Conservation (phyloP, 2,329 filamentous ascomycete species). For the Clathrospora elynae region DNA sequence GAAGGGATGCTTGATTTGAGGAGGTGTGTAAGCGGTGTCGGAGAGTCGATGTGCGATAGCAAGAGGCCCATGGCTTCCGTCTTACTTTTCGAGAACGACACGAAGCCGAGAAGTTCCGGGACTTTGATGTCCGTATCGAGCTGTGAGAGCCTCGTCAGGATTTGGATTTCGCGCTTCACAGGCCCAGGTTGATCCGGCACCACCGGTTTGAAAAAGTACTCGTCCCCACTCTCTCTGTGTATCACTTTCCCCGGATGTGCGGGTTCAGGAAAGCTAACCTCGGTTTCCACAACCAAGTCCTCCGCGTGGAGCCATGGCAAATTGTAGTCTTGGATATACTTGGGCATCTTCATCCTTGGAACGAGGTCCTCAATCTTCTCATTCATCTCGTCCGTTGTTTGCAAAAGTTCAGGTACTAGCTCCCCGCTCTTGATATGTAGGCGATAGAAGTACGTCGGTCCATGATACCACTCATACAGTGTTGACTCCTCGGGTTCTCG, state of each 20-base stretch:
- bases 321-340: constrained; percentile 25
- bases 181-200: constrained; percentile 19
- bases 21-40: constrained; percentile 19
- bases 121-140: constrained; percentile 20
- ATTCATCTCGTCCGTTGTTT: constrained; percentile 16
- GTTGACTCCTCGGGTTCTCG: constrained; percentile 21
- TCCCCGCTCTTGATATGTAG: constrained; percentile 10
- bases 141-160: constrained; percentile 15
- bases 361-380: constrained; percentile 18
- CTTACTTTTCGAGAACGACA: constrained; percentile 14
- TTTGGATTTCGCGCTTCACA: constrained; percentile 24
- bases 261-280: constrained; percentile 24
- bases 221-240: constrained; percentile 1
- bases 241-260: constrained; percentile 24
- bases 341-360: constrained; percentile 20
- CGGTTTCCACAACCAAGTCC: constrained; percentile 21
- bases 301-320: constrained; percentile 23
- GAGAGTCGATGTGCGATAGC: constrained; percentile 16
- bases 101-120: constrained; percentile 16
- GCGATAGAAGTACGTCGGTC: constrained; percentile 24
- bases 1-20: constrained; percentile 15
- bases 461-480: constrained; percentile 28
- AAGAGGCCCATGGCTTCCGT: constrained; percentile 22
- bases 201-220: constrained; percentile 26
- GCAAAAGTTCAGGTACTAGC: constrained; percentile 10